A percentile compares a stretch with the other conserved stretches of the same genome.
These are phyloP conservation scores for Sesbania bispinosa DNA, from an alignment of 306 rosid genomes.

Conservation along the genomic window DNA sequence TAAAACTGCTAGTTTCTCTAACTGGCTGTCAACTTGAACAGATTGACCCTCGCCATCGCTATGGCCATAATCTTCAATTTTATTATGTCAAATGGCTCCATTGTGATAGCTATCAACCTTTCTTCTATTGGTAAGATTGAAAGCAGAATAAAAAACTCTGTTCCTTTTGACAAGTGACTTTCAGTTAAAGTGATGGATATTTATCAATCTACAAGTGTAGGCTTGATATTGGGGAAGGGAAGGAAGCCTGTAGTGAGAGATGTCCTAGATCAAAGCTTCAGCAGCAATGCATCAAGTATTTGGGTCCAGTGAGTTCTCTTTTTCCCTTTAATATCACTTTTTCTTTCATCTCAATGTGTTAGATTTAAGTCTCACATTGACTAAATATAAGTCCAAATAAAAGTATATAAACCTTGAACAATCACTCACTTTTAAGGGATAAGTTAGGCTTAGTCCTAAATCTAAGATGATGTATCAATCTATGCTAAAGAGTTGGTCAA, in stretches of 20 bases:
- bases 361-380: no score
- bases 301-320: conserved; percentile 70
- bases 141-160: background rate
- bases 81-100: conserved; percentile 79
- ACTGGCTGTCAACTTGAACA: conserved; percentile 30
- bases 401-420: no score
- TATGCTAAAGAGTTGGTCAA: no score
- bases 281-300: conserved; percentile 81
- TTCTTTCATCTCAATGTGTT: background rate
- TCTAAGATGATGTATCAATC: no score
- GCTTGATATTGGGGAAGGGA: conserved; percentile 91
- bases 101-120: conserved; percentile 73
- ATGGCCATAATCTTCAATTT: conserved; percentile 90
- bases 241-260: conserved; percentile 51
- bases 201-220: conserved; percentile 36
- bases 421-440: no score
- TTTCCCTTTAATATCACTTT: conserved; percentile 13
- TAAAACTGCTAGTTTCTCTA: conserved; percentile 11
- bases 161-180: conserved; percentile 1
- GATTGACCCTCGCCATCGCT: conserved; percentile 98
- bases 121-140: conserved; percentile 74
- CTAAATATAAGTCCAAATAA: no score
- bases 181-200: background rate
- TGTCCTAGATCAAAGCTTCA: conserved; percentile 68
- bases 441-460: no score